phyloP scores from a whole-genome alignment of 2,329 filamentous ascomycete genomes.

The Colletotrichum sp. region DNA sequence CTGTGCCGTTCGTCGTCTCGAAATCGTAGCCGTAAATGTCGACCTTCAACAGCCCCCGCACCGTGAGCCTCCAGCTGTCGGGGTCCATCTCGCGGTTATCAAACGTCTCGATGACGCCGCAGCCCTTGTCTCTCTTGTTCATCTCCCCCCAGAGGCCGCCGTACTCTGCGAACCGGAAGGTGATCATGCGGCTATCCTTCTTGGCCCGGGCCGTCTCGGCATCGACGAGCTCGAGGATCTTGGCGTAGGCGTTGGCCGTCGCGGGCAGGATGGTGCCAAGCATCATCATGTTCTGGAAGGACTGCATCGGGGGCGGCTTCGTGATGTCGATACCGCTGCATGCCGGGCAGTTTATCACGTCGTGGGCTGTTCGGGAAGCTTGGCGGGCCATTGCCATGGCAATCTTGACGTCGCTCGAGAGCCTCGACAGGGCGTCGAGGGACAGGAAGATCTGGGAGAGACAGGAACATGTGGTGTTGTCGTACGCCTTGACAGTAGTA shows the following conservation, averaged over 20 bases:
- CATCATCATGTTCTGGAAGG: slow-evolving; percentile 65
- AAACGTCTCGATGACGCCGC: slow-evolving; percentile 34
- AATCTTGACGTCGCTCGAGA: slow-evolving; percentile 48
- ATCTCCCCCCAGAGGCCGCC: slow-evolving; percentile 54
- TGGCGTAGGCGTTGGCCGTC: slow-evolving; percentile 61
- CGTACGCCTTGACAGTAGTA: neutral
- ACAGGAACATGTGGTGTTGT: slow-evolving; percentile 48
- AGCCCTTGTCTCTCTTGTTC: slow-evolving; percentile 25
- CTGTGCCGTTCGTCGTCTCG: slow-evolving; percentile 5
- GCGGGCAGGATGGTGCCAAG: slow-evolving; percentile 63
- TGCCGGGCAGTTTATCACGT: slow-evolving; percentile 53
- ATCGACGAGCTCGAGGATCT: slow-evolving; percentile 61
- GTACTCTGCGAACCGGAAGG: slow-evolving; percentile 50
- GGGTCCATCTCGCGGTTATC: slow-evolving; percentile 55
- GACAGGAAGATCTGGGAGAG: slow-evolving; percentile 55
- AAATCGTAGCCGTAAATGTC: slow-evolving; percentile 61
- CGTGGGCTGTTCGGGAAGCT: slow-evolving; percentile 54
- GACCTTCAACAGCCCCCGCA: slow-evolving; percentile 58
- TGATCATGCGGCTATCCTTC: slow-evolving; percentile 43
- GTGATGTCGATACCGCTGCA: slow-evolving; percentile 48
- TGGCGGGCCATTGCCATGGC: slow-evolving; percentile 54
- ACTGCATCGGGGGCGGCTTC: slow-evolving; percentile 47
- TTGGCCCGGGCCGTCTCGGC: slow-evolving; percentile 51
- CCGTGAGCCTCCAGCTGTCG: slow-evolving; percentile 56
- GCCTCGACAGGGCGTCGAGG: slow-evolving; percentile 52